Base-by-base conservation (phyloP, 2,329 filamentous ascomycete genomes). In the Penicillium sp. region DNA sequence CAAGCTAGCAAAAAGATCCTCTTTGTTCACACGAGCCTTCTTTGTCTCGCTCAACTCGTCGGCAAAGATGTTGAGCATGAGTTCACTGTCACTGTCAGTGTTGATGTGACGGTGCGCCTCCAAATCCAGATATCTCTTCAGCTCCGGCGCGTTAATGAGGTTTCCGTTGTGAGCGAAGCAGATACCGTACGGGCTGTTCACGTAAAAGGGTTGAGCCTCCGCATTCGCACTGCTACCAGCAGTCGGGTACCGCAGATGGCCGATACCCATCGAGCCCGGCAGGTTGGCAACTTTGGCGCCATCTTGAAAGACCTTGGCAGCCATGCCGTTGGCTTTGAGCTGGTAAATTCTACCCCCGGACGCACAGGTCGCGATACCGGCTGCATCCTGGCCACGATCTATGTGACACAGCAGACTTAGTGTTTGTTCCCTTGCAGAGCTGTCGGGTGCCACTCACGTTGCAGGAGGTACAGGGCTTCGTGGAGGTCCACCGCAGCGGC, bases 141-240 rank as follows among this genome's bases (percentile, higher is more conserved):
- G 76, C 45, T 87, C 83, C 1, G 78, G 78, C 4, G 85, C 82
- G 65, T 95, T 89, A 75, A 95, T 88, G 41, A 95, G 77, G 72
- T 95, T 95, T 52, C 91, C 90, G 65, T 95, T 95, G 72, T 93
- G 86, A 20, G 85, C 81, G 66, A 93, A 81, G 63, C 81, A 87
- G 61, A 95, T 86, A 42, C 89, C 89, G 66, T 89, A 93, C 1
- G 88, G 89, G 50, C 80, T 81, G 75, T 95, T 95, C 62, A 93
- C 89, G 66, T 93, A 95, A 71, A 96, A 95, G 0, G 91, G 91
- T 71, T 95, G 90, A 9, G 89, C 88, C 72, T 95, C 89, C 6
- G 89, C 84, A 64, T 89, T 92, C 50, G 82, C 82, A 58, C 86
- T 88, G 67, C 85, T 93, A 49, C 91, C 91, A 10, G 88, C 87